Conservation (phyloP, 345 rosid species). For the Eucalyptus sp. region DNA sequence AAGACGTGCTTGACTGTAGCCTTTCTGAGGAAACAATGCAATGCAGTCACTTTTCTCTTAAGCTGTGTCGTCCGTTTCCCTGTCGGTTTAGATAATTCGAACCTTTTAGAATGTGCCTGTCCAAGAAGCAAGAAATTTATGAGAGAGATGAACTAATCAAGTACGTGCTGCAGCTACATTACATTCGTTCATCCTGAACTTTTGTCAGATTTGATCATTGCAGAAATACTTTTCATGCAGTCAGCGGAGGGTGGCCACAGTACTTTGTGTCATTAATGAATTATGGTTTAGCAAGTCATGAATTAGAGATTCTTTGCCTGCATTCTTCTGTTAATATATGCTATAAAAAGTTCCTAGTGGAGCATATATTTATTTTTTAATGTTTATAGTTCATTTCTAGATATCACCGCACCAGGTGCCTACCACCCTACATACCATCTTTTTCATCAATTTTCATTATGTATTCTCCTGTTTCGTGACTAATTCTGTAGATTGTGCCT, state of each 20-base stretch:
- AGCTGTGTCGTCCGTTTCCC: background rate
- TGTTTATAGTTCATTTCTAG: background rate
- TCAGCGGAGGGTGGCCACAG: background rate
- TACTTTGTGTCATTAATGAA: background rate
- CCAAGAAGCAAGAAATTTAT: background rate
- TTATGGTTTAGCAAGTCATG: background rate
- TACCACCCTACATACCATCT: background rate
- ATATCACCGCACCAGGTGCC: background rate
- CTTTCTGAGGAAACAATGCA: background rate
- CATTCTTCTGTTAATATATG: background rate
- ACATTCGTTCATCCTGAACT: background rate
- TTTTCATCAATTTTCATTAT: background rate
- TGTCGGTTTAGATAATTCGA: background rate
- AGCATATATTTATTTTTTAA: background rate
- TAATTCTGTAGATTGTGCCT: background rate
- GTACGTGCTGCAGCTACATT: background rate
- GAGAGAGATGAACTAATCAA: background rate
- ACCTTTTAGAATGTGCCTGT: background rate
- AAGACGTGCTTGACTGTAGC: background rate
- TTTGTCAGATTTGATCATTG: background rate
- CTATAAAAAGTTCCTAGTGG: background rate
- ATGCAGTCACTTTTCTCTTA: background rate
- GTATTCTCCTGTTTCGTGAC: background rate
- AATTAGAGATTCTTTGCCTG: background rate
- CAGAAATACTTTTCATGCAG: background rate